phyloP scores from a whole-genome alignment of 148 eudicot genomes.

The Vaccinium vitisidaea region DNA sequence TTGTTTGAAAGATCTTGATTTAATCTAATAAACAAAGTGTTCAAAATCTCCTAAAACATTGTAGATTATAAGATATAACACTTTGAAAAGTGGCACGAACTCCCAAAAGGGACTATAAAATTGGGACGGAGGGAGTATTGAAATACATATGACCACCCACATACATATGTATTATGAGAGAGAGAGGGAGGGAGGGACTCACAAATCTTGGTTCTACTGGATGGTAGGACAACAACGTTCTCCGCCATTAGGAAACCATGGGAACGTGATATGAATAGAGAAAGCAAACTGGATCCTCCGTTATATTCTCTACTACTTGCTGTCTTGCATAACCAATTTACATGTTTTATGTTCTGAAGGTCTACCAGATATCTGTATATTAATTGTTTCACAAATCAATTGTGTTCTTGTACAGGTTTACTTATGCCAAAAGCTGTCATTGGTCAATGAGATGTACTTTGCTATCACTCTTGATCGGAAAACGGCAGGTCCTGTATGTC shows the following conservation, averaged over 20 bases:
- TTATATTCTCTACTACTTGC: neutral
- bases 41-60: too few relatives aligned
- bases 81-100: too few relatives aligned
- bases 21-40: too few relatives aligned
- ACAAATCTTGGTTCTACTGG: neutral
- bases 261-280: neutral
- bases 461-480: constrained; percentile 92
- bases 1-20: too few relatives aligned
- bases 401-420: constrained; percentile 54
- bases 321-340: neutral
- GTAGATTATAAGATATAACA: too few relatives aligned
- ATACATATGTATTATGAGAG: neutral
- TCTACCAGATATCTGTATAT: neutral
- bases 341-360: neutral
- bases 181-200: neutral
- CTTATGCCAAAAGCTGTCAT: constrained; percentile 79
- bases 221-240: neutral
- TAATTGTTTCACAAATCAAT: neutral
- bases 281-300: neutral
- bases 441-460: constrained; percentile 95
- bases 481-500: constrained; percentile 91
- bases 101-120: too few relatives aligned
- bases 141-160: too few relatives aligned
- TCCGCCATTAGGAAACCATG: neutral
- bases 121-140: too few relatives aligned